Evolutionary conservation across 139 green algal genomes (phyloP), one percentile per base, ranked within the genome.

Genomic region (Diplosphaera chodatii): DNA sequence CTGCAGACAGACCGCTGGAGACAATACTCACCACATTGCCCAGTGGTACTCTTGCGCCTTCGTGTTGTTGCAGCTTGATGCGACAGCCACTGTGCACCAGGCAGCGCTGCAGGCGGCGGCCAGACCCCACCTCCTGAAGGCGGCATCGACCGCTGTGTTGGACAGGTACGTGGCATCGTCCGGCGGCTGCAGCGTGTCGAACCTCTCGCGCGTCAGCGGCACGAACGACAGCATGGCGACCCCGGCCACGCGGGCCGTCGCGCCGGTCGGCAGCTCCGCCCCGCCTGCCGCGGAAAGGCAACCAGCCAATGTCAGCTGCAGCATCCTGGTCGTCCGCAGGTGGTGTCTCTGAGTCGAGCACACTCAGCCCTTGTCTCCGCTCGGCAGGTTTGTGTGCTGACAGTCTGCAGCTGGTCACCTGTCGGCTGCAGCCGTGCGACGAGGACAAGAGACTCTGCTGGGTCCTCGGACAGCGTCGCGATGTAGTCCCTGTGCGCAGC

Each of bases 141-240:
- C 63, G 30, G 33, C 18, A n/a, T 80, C 74, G n/a, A 83, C 78
- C 15, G 78, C 71, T 40, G 81, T 84, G 71, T 84, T 84, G 48
- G 71, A 68, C 31, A 84, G 37, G 63, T 81, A 83, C 37, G 71
- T 67, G 25, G 71, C 67, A 0, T 70, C 29, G 20, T 76, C 71
- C 2, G 78, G 74, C 1, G 74, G 74, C 63, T 78, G 75, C 30
- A 77, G 55, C 1, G 32, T 56, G n/a, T 56, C 62, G 64, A 76
- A 80, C 18, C 40, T n/a, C 64, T 76, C 75, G 0, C 69, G 27
- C 0, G 69, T 74, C 5, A 6, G 29, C 0, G 40, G 48, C 27
- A 28, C 40, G 29, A 79, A 72, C 22, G 74, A 79, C 41, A 80
- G 48, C 27, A 41, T 59, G 1, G 66, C 40, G 4, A 66, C 48